Conservation (phyloP, 495 filamentous ascomycete species). For the Pyronema omphalodes region DNA sequence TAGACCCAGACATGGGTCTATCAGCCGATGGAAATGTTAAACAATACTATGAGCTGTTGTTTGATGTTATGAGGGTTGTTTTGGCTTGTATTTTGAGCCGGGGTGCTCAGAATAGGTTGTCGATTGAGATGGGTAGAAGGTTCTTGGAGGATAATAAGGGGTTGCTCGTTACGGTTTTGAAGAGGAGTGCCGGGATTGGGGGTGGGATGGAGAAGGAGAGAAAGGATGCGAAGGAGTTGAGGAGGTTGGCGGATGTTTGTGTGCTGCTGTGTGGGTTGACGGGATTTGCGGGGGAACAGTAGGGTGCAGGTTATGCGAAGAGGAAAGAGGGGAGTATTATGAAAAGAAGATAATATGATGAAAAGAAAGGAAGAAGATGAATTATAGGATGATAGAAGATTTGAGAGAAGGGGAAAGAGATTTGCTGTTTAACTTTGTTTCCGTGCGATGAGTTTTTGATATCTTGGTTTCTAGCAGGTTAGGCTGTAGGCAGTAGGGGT, state of each 20-base stretch:
- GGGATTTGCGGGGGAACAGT: slow-evolving; percentile 38
- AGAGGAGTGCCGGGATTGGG: slow-evolving; percentile 68
- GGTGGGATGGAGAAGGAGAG: slow-evolving; percentile 27
- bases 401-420: too few relatives aligned
- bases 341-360: too few relatives aligned
- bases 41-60: slow-evolving; percentile 67
- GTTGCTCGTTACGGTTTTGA: slow-evolving; percentile 74
- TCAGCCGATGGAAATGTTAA: slow-evolving; percentile 52
- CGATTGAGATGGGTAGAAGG: slow-evolving; percentile 46
- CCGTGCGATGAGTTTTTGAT: too few relatives aligned
- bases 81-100: slow-evolving; percentile 56
- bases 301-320: slow-evolving; percentile 1
- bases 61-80: slow-evolving; percentile 65
- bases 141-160: slow-evolving; percentile 68
- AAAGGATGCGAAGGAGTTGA: slow-evolving; percentile 30
- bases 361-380: too few relatives aligned
- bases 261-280: slow-evolving; percentile 39
- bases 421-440: too few relatives aligned
- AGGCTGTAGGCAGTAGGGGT: too few relatives aligned
- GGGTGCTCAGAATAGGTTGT: slow-evolving; percentile 62
- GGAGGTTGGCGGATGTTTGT: slow-evolving; percentile 37
- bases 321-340: too few relatives aligned
- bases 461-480: too few relatives aligned
- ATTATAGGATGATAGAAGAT: too few relatives aligned
- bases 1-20: slow-evolving; percentile 83